Base-by-base conservation (phyloP, 768 basidiomycete species). In the Artomyces pyxidatus region DNA sequence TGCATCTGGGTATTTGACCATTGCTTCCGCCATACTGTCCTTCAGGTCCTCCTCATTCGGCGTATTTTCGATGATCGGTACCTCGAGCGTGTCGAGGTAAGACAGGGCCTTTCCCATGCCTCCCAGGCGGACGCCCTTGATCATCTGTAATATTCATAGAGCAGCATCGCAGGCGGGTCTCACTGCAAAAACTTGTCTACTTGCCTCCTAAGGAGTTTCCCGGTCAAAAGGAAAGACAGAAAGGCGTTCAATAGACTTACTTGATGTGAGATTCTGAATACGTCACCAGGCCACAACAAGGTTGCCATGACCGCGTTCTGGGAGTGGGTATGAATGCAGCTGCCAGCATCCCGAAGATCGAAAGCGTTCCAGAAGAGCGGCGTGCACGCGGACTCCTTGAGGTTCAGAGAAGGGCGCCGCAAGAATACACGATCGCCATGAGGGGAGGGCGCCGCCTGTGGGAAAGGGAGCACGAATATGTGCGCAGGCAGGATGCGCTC, bases 311-410 rank as follows among this genome's bases (percentile, higher is more conserved):
- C 91, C 32, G 83, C 90, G 63, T 92, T 80, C 62, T 93, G 90
- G 0, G 86, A 89, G 61, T 93, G 91, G 0, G 90, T 93, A 61
- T 93, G 91, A 53, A 94, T 90, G 58, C 89, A 93, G 38, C 88
- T 88, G 1, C 86, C 85, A 2, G 90, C 88, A 50, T 75, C 69
- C 19, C 88, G 73, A 54, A 87, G 66, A 27, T 84, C 83, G 61
- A 91, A 94, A 2, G 90, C 88, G 60, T 90, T 91, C 88, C 88
- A 93, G 71, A 94, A 94, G 14, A 92, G 70, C 11, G 91, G 91
- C 0, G 90, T 92, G 63, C 91, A 93, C 0, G 86, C 86, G 1
- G 85, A 88, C 59, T 93, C 88, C 58, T 88, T 91, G 51, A 93
- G 72, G 50, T 80, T 76, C 52, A 71, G 63, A 10, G 71, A 69